A percentile compares a stretch with the other conserved stretches of the same genome.
These are phyloP conservation scores for Phytophthora multivora DNA, from an alignment of 352 stramenopile species.

Conservation along the genomic window DNA sequence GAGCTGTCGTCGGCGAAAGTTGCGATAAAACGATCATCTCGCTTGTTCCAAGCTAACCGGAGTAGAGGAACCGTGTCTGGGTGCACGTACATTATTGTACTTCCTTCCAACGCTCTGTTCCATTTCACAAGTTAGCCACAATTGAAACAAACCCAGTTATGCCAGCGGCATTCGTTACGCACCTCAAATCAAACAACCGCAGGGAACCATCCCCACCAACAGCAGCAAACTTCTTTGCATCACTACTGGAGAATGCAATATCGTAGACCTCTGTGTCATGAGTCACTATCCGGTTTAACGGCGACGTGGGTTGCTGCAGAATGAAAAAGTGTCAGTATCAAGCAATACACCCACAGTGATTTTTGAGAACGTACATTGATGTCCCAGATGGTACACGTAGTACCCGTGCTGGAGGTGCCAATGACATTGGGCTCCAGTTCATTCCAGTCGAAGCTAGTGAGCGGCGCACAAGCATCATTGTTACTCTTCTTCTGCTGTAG, in stretches of 20 bases:
- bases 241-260: conserved; percentile 95
- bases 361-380: conserved; percentile 78
- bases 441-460: conserved; percentile 99
- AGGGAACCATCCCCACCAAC: conserved; percentile 97
- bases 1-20: conserved; percentile 93
- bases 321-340: neutral
- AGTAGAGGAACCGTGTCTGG: conserved; percentile 90
- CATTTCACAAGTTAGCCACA: neutral
- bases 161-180: conserved; percentile 11
- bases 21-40: conserved; percentile 97
- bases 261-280: conserved; percentile 99
- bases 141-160: neutral
- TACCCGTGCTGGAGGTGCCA: conserved; percentile 97
- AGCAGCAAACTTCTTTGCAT: conserved; percentile 94
- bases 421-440: conserved; percentile 95
- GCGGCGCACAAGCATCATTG: conserved; percentile 91
- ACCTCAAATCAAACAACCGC: conserved; percentile 97
- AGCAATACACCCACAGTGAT: neutral
- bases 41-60: conserved; percentile 96
- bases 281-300: conserved; percentile 96
- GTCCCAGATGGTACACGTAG: conserved; percentile 99
- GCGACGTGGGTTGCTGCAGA: conserved; percentile 56
- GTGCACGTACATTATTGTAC: conserved; percentile 97
- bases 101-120: conserved; percentile 83
- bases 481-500: conserved; percentile 57